Conservation (phyloP, 495 filamentous ascomycete genomes). For the Annulohypoxylon stygium region DNA sequence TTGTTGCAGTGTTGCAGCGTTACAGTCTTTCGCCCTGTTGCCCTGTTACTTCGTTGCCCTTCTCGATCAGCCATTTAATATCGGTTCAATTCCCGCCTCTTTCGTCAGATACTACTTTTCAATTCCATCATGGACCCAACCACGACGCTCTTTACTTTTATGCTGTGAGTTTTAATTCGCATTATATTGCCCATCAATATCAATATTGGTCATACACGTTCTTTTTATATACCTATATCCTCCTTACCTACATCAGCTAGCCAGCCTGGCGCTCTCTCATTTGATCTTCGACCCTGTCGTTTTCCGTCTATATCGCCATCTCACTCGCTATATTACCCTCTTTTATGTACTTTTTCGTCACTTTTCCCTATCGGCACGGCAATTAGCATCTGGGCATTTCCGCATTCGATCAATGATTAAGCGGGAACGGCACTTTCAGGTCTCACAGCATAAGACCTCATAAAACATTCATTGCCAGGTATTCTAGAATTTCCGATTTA, state of each 20-base stretch:
- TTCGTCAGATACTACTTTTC: slow-evolving; percentile 28
- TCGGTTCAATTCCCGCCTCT: slow-evolving; percentile 9
- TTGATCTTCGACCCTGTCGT: slow-evolving; percentile 32
- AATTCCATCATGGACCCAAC: slow-evolving; percentile 68
- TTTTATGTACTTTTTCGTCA: slow-evolving; percentile 7
- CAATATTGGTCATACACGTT: background rate
- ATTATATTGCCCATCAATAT: slow-evolving; percentile 49
- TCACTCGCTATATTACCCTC: slow-evolving; percentile 15
- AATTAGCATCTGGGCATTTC: slow-evolving; percentile 38
- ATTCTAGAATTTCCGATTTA: slow-evolving; percentile 44
- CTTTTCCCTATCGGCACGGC: slow-evolving; percentile 4
- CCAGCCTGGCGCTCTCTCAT: slow-evolving; percentile 40
- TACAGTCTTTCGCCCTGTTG: background rate
- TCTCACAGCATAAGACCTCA: slow-evolving; percentile 36
- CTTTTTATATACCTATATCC: background rate
- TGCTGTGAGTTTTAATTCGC: slow-evolving; percentile 69
- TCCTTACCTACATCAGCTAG: background rate
- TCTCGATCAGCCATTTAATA: slow-evolving; percentile 17
- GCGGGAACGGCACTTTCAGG: slow-evolving; percentile 12
- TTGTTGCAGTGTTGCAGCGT: background rate
- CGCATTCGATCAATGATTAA: slow-evolving; percentile 19
- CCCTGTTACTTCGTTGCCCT: background rate
- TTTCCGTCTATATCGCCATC: slow-evolving; percentile 12
- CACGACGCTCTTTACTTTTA: slow-evolving; percentile 82
- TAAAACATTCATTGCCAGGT: slow-evolving; percentile 32